Base-by-base conservation (phyloP, 345 rosid species). In the Pistacia atlantica region DNA sequence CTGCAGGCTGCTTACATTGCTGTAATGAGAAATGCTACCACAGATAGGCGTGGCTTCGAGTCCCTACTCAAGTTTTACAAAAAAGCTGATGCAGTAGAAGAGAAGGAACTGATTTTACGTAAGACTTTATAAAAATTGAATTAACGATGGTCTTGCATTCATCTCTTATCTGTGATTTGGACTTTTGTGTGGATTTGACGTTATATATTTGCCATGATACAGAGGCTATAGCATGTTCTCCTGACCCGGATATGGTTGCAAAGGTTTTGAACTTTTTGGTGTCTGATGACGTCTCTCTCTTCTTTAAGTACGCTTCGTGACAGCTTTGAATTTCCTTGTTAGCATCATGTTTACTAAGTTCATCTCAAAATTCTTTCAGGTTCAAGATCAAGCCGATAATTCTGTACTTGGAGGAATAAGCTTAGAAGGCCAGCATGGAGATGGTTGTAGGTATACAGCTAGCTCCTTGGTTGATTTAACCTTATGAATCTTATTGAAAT, bases 1-100 rank as follows among this genome's bases (percentile, higher is more conserved):
- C 6, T 72, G 65, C 82, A 88, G 91, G 86, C 86, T 75, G 80
- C 86, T 55, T 88, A 86, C 56, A 70, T 79, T 77, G 69, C 83
- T 52, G 75, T 81, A 13, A 80, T 88, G 81, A 82, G 87, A 71
- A 88, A 75, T 35, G 31, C 77, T 49, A 81, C 61, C 61, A 46
- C 46, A 52, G 81, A 74, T 72, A 80, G 85, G 55, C 55, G 65
- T 59, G 80, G 81, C 52, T 77, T 88, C 3, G 87, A 84, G 74
- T 78, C 82, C 28, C 71, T 86, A n/a, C 55, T 79, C 75, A 82
- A 75, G 69, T 73, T 86, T 2, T 86, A 86, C 37, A 83, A 85
- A 82, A 89, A 84, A 77, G 70, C 83, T 20, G 86, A 88, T 68
- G 66, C 80, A 2, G 72, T 82, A 58, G 84, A 88, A 20, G 91